Conservation (phyloP, 805 yeast genomes). For the Candida qinlingensis region DNA sequence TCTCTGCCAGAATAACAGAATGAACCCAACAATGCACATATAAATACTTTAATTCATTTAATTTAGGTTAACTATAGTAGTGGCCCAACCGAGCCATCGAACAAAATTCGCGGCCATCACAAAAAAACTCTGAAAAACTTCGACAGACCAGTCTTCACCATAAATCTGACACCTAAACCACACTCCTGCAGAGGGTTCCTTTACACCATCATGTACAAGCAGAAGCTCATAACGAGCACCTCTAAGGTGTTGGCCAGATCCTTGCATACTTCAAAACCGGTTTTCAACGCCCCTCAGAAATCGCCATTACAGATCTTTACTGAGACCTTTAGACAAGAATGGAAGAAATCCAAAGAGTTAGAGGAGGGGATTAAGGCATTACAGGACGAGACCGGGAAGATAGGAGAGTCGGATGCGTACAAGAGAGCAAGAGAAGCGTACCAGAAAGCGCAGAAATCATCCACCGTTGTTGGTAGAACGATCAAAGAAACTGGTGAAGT, state of each 20-base stretch:
- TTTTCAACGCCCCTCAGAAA: slow-evolving; percentile 34
- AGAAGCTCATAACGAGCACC: slow-evolving; percentile 3
- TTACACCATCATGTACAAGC: slow-evolving; percentile 3
- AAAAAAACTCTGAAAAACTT: not conserved
- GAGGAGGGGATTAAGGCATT: slow-evolving; percentile 91
- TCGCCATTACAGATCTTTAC: slow-evolving; percentile 90
- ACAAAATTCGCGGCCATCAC: not conserved
- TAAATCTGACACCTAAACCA: no score
- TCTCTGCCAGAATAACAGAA: no score
- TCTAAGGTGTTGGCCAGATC: slow-evolving; percentile 12
- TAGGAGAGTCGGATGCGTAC: slow-evolving; percentile 92
- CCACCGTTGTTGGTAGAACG: slow-evolving; percentile 66
- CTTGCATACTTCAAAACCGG: slow-evolving; percentile 18
- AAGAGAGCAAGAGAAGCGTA: slow-evolving; percentile 91
- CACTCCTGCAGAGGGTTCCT: no score
- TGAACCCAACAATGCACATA: no score
- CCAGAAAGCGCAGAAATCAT: slow-evolving; percentile 71
- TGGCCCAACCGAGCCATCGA: no score
- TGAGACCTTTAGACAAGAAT: slow-evolving; percentile 86
- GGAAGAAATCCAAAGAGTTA: slow-evolving; percentile 84
- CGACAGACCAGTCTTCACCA: not conserved
- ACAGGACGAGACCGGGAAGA: slow-evolving; percentile 91
- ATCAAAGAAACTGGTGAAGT: slow-evolving; percentile 88
- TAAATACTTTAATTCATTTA: no score
- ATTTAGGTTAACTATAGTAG: no score